Evolutionary conservation across 2,329 filamentous ascomycete genomes (phyloP).

Genomic region (Aspergillus versicolor): DNA sequence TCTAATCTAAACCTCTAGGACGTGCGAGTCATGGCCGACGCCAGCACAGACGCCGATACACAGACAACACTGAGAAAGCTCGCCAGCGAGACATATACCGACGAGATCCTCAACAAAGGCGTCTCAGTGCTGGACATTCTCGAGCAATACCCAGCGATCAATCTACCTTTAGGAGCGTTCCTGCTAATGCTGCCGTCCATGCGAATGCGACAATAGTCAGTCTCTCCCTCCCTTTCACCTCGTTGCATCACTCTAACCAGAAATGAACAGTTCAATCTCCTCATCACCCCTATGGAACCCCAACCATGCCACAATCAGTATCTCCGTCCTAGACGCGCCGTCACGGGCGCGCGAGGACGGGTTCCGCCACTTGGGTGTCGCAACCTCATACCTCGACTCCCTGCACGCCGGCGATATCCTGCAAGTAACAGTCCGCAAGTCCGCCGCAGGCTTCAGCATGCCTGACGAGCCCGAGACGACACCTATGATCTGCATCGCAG

Average conservation of each 20-base stretch:
- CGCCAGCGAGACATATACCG: constrained; percentile 42
- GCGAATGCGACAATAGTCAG: constrained; percentile 68
- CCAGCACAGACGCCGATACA: constrained; percentile 49
- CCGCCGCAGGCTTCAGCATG: constrained; percentile 39
- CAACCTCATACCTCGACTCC: constrained; percentile 60
- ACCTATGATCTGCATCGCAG: constrained; percentile 41
- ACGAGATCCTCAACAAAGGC: constrained; percentile 55
- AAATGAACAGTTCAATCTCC: constrained; percentile 59
- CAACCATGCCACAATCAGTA: constrained; percentile 64
- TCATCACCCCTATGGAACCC: constrained; percentile 65
- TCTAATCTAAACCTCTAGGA: constrained; percentile 29
- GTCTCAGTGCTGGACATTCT: constrained; percentile 63
- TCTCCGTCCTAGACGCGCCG: constrained; percentile 61
- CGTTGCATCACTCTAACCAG: not conserved
- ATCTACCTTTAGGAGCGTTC: constrained; percentile 65
- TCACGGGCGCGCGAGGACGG: constrained; percentile 42
- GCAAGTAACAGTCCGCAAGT: constrained; percentile 33
- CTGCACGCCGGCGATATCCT: constrained; percentile 32
- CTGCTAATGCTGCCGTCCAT: constrained; percentile 73
- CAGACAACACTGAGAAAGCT: constrained; percentile 41
- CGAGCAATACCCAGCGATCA: constrained; percentile 59
- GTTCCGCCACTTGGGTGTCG: constrained; percentile 56
- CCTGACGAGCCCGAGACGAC: constrained; percentile 30
- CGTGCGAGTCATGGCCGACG: constrained; percentile 45
- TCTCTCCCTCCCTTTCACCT: not conserved